A percentile compares a stretch with the other conserved stretches of the same genome.
phyloP scores from a whole-genome alignment of 2,329 filamentous ascomycete species.

The Escovopsis weberi region DNA sequence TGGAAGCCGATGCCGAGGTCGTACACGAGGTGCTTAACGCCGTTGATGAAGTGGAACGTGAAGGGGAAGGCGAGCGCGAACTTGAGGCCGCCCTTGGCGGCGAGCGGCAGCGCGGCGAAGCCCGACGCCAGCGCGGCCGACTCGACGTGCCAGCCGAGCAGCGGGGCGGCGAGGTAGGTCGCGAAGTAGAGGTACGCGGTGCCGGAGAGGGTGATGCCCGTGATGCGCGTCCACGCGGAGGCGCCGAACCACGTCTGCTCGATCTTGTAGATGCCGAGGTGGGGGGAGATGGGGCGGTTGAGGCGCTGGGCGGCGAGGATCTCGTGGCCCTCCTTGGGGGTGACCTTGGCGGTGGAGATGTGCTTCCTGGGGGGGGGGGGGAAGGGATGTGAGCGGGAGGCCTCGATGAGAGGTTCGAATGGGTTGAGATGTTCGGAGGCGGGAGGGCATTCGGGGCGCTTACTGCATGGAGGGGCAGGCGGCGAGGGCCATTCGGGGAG shows the following conservation, averaged over 20 bases:
- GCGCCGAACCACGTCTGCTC: conserved; percentile 75
- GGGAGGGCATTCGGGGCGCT: conserved; percentile 2
- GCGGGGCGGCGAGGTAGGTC: conserved; percentile 67
- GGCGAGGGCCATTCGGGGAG: conserved; percentile 31
- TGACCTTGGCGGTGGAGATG: conserved; percentile 43
- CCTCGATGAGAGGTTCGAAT: background rate
- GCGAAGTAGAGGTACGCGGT: conserved; percentile 66
- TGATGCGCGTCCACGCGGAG: conserved; percentile 65
- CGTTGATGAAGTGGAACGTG: conserved; percentile 41
- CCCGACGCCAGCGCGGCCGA: conserved; percentile 44
- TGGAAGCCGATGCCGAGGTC: conserved; percentile 37
- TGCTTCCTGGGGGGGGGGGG: too few relatives aligned
- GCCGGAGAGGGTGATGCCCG: conserved; percentile 58
- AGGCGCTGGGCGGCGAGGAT: conserved; percentile 73
- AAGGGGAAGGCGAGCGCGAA: conserved; percentile 44
- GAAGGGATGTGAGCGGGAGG: too few relatives aligned
- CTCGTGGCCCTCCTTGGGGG: conserved; percentile 35
- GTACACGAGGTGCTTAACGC: conserved; percentile 38
- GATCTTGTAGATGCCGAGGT: conserved; percentile 73
- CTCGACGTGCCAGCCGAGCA: conserved; percentile 51
- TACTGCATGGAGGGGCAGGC: conserved; percentile 35
- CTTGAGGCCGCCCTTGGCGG: conserved; percentile 44
- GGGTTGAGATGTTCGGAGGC: background rate
- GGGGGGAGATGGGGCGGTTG: conserved; percentile 68
- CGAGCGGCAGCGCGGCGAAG: conserved; percentile 43